These are phyloP conservation scores for Paxillus ammoniavirescens DNA, from an alignment of 768 basidiomycete species.

Conservation along the genomic window DNA sequence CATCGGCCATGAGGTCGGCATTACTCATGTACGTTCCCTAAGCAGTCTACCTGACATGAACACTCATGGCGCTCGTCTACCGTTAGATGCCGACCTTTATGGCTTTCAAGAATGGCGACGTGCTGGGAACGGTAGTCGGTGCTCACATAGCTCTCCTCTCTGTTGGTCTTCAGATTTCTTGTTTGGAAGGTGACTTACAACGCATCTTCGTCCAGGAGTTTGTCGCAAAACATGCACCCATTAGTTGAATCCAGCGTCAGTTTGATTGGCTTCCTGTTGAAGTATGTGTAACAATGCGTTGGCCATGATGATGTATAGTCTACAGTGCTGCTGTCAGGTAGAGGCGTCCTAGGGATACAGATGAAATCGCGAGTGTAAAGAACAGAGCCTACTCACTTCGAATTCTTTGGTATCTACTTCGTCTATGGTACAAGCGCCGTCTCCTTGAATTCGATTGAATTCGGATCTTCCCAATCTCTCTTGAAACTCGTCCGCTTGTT, in stretches of 20 bases:
- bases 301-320: neutral
- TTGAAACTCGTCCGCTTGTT: slow-evolving; percentile 58
- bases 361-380: neutral
- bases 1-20: slow-evolving; percentile 4
- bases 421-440: slow-evolving; percentile 59
- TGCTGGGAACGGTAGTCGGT: neutral
- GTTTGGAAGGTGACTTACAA: neutral
- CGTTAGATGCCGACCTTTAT: neutral
- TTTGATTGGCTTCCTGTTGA: neutral
- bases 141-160: neutral
- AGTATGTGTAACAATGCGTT: neutral
- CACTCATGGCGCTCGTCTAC: neutral
- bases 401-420: neutral
- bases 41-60: neutral
- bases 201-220: neutral
- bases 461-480: slow-evolving; percentile 33
- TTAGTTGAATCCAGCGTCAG: neutral
- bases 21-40: neutral
- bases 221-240: neutral
- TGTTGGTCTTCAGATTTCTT: neutral
- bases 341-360: neutral
- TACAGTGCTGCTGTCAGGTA: neutral
- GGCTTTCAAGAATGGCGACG: neutral
- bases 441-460: slow-evolving; percentile 52
- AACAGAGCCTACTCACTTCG: neutral